Percentiles rank a stretch among this genome's conserved stretches.
Conservation (phyloP, 2,329 filamentous ascomycete genomes). For the Aspergillus glaucus region DNA sequence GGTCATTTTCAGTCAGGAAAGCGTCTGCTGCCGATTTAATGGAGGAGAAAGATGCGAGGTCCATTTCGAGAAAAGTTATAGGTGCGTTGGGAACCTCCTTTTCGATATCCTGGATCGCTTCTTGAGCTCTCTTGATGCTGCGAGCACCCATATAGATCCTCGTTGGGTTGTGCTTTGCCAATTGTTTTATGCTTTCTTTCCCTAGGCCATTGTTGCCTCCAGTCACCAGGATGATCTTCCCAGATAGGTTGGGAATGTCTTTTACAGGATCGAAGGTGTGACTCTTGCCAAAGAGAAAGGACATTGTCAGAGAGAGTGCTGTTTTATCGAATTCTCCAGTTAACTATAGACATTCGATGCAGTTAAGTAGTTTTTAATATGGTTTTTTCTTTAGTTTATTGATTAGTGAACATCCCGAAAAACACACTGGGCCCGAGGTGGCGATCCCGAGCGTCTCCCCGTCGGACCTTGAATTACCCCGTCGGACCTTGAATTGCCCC, state of each 20-base stretch:
- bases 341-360: too few relatives aligned
- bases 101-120: constrained; percentile 4
- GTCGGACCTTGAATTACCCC: too few relatives aligned
- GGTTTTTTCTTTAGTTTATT: too few relatives aligned
- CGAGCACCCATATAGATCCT: constrained; percentile 6
- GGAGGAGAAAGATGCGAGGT: constrained; percentile 9
- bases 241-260: constrained; percentile 36
- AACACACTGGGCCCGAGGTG: too few relatives aligned
- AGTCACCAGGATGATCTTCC: constrained; percentile 41
- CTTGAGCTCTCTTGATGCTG: constrained; percentile 1
- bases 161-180: constrained; percentile 3
- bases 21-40: constrained; percentile 8
- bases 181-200: constrained; percentile 34
- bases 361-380: too few relatives aligned
- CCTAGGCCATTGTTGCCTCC: constrained; percentile 45
- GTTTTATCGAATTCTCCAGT: too few relatives aligned
- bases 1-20: constrained; percentile 5
- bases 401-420: too few relatives aligned
- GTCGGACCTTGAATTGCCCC: too few relatives aligned
- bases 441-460: too few relatives aligned
- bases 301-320: neutral
- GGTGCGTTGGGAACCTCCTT: neutral
- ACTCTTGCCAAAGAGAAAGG: neutral
- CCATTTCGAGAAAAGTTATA: constrained; percentile 5
- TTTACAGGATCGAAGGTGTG: neutral